These are phyloP conservation scores for Chytridiales sp. DNA, from an alignment of 371 early-diverging fungal genomes.

Conservation along the genomic window DNA sequence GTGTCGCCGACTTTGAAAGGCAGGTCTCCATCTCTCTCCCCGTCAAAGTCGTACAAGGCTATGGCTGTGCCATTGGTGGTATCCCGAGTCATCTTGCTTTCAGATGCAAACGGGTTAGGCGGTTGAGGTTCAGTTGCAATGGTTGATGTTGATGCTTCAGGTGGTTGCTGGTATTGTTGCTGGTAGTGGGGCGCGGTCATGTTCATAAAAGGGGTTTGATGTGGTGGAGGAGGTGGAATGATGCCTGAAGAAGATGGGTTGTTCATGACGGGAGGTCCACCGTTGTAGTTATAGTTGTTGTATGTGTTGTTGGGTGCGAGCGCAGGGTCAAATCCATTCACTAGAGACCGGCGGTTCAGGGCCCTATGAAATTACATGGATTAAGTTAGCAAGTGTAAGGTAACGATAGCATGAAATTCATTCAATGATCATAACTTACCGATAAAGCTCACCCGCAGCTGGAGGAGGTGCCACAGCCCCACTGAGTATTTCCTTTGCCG, in stretches of 20 bases:
- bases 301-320: neutral
- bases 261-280: neutral
- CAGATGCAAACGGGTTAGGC: too few species aligned
- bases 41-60: conserved; percentile 54
- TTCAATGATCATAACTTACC: conserved; percentile 26
- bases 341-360: conserved; percentile 32
- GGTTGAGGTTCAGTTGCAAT: too few species aligned
- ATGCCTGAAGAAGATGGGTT: too few species aligned
- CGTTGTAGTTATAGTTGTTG: neutral
- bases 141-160: too few species aligned
- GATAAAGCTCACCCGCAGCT: conserved; percentile 78
- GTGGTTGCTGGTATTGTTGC: too few species aligned
- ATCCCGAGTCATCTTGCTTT: too few species aligned
- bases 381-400: conserved; percentile 35
- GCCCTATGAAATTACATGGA: conserved; percentile 18
- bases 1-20: conserved; percentile 48
- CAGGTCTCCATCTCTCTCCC: conserved; percentile 45
- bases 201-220: too few species aligned
- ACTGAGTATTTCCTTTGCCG: conserved; percentile 76
- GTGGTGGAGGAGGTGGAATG: neutral
- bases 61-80: too few species aligned
- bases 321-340: conserved; percentile 7
- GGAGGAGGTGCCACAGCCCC: conserved; percentile 82
- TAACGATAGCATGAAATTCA: neutral
- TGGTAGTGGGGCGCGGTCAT: too few species aligned